Conservation (phyloP, 306 rosid species). For the Clitoria ternatea region DNA sequence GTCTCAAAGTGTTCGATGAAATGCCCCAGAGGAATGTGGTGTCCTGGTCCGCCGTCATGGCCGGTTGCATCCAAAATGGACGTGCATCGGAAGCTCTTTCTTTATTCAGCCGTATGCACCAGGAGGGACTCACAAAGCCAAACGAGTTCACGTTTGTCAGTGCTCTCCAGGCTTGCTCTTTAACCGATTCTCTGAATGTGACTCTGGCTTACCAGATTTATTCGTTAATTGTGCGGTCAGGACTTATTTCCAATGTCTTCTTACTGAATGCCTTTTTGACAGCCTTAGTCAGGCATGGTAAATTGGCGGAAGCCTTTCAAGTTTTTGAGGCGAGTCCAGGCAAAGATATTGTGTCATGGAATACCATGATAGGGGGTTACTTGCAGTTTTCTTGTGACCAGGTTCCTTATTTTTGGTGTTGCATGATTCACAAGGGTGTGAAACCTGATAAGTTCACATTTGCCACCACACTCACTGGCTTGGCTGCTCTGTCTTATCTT, state of each 20-base stretch:
- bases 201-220: conserved; percentile 48
- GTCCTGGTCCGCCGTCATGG: conserved; percentile 66
- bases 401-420: conserved; percentile 51
- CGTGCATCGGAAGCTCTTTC: conserved; percentile 41
- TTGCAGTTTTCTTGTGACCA: conserved; percentile 40
- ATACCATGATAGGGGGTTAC: conserved; percentile 66
- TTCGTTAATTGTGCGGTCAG: conserved; percentile 48
- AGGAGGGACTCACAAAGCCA: conserved; percentile 49
- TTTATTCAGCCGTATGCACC: conserved; percentile 55
- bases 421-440: conserved; percentile 40
- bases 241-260: conserved; percentile 53
- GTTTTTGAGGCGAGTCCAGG: conserved; percentile 38
- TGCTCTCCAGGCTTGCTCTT: conserved; percentile 71
- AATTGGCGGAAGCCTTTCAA: conserved; percentile 42
- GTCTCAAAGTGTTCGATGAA: conserved; percentile 68
- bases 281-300: conserved; percentile 53
- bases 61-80: conserved; percentile 51
- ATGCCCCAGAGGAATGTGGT: conserved; percentile 66
- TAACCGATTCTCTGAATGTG: conserved; percentile 25
- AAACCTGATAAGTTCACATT: conserved; percentile 60
- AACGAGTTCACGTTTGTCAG: conserved; percentile 73
- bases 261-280: conserved; percentile 54
- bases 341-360: conserved; percentile 70
- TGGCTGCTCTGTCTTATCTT: conserved; percentile 52
- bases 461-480: conserved; percentile 55